Evolutionary conservation across 768 basidiomycete genomes (phyloP).

Genomic region (Psilocybe tampanensis): DNA sequence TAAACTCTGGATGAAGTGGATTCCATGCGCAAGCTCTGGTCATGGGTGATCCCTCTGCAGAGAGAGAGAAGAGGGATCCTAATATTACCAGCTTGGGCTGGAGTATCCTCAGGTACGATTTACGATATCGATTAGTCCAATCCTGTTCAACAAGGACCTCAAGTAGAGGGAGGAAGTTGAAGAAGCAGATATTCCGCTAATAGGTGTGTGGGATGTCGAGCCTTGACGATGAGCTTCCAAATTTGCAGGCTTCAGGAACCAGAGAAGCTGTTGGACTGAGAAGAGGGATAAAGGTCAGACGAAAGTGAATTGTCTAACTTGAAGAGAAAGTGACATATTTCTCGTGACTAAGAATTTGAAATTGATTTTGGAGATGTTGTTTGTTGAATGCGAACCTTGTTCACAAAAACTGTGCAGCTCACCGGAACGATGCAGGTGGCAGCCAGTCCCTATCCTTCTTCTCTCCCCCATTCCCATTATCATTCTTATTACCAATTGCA

Average conservation of each 20-base stretch:
- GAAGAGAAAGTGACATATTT: neutral
- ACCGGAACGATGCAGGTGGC: slow-evolving; percentile 63
- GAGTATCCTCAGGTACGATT: too few relatives aligned
- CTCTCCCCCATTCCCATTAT: slow-evolving; percentile 32
- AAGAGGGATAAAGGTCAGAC: too few relatives aligned
- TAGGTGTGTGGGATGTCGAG: too few relatives aligned
- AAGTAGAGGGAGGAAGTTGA: too few relatives aligned
- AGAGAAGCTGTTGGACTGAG: too few relatives aligned
- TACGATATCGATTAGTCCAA: too few relatives aligned
- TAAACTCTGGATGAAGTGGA: neutral
- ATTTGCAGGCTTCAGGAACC: too few relatives aligned
- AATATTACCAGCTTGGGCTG: neutral
- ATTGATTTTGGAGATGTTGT: slow-evolving; percentile 9
- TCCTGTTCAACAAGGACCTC: too few relatives aligned
- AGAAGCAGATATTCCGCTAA: too few relatives aligned
- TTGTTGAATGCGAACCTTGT: slow-evolving; percentile 54
- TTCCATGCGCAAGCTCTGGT: neutral
- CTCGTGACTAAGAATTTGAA: slow-evolving; percentile 5
- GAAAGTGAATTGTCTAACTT: neutral
- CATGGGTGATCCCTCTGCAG: neutral
- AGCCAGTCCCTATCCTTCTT: slow-evolving; percentile 39
- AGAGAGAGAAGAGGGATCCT: neutral
- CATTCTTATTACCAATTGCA: slow-evolving; percentile 21
- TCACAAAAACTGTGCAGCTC: slow-evolving; percentile 73
- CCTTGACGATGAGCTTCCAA: too few relatives aligned